Evolutionary conservation across 75 land plant species (phyloP), one percentile per base, ranked within the genome.

Genomic region (Sequoiadendron giganteum): DNA sequence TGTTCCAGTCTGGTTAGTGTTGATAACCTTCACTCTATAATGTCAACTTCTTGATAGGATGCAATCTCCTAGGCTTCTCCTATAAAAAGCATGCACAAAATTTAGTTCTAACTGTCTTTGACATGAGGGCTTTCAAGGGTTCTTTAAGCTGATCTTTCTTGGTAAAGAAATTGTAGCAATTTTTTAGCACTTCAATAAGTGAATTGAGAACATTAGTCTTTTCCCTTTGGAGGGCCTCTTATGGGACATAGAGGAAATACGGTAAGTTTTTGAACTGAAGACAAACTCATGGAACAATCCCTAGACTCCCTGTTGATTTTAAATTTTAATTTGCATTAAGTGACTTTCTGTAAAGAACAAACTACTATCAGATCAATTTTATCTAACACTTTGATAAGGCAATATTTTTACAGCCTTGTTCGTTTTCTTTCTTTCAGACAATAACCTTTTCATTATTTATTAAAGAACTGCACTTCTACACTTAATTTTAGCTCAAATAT

Each of bases 1-100:
- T 70, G 88, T 87, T 40, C 99, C 99, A 47, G 88, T 96, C 11
- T 97, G 99, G 99, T 97, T 14, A 47, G 84, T 82, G 28, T 81
- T 42, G 30, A 21, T 81, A 16, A 10, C 48, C 48, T 81, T 28
- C 11, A 5, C 9, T 43, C 48, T 43, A 81, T 78, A 43, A 42
- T 81, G 30, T 8, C 10, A 25, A 43, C 48, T 43, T 14, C 11
- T 28, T 81, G 13, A 81, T 42, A 25, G 48, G 25, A 28, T 81
- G 9, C 28, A 81, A 25, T 43, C 83, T 25, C 49, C 19, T 43
- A 42, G 21, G 49, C 10, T 81, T 43, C n/a, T 43, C 83, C 49
- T 42, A 2, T 19, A 43, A 81, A 43, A 28, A 38, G 45, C 83
- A 19, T 40, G 48, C 11, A 10, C 48, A 42, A 3, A 81, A 40